Evolutionary conservation across 148 eudicot genomes (phyloP), one percentile per base, ranked within the genome.

Genomic region (Amaranthus palmeri): DNA sequence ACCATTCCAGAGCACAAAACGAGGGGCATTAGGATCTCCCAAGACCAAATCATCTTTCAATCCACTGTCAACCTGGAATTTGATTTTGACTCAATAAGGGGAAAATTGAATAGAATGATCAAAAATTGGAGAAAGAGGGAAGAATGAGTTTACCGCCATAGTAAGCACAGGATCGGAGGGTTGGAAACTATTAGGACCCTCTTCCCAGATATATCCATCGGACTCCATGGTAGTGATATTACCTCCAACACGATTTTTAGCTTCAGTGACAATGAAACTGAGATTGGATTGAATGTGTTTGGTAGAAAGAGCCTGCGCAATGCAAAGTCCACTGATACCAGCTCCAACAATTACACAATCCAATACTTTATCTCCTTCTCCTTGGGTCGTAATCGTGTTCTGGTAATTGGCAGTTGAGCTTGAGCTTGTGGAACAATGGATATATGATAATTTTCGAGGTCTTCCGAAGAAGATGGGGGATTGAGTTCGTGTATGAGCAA

Each of bases 111-210:
- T 25, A 25, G 36, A 25, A 25, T 25, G 36, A 25, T 25, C 36
- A 25, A 25, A n/a, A 5, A 58, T 18, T n/a, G 2, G 36, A 58
- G 11, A 63, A 2, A 50, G 8, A n/a, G 13, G 10, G 61, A 69
- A 40, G 45, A 59, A 52, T 44, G 64, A 7, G 73, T 71, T 49
- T 72, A 87, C 90, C 45, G 85, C 84, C 89, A 88, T 83, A 56
- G 85, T 87, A 64, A 91, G 93, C 76, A 91, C 82, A 0, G 93
- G 63, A 75, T 88, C 96, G 6, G 96, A 91, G 2, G 96, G 96
- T 81, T 91, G 96, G 76, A 91, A 91, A 73, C 96, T 91, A 70
- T 91, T 91, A 49, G 96, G 96, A 5, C 96, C 96, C 70, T 91
- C 92, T 74, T 91, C 97, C 97, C 97, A 91, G 0, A 91, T 78